Evolutionary conservation across 805 yeast species (phyloP), one percentile per base, ranked within the genome.

Genomic region (Starmerella etchellsii): DNA sequence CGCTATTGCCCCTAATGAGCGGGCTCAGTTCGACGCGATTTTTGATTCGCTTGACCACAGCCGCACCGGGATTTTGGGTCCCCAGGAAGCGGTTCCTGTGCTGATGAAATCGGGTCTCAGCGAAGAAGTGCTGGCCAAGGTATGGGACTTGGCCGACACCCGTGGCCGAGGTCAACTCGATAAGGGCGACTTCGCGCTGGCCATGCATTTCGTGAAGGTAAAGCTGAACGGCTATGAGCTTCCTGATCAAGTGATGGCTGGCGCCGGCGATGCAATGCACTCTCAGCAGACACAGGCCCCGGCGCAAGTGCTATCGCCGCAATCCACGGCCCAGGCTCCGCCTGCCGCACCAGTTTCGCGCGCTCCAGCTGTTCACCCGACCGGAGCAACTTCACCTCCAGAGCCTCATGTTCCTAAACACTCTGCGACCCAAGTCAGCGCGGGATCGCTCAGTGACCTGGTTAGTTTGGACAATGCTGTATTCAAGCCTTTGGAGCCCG

Each of bases 71-170:
- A 55, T 66, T 2, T 68, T 88, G 50, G 71, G 78, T 19, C 79
- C 95, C 2, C 74, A 69, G 44, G 83, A 83, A 49, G 84, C 91
- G 34, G 98, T 94, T 6, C 78, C 80, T 7, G 84, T 87, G 57
- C 73, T 91, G 52, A 76, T 83, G 69, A 80, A 91, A 9, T 88
- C 97, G 2, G 81, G 82, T 47, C 71, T 91, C 44, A 71, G 77
- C 38, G 95, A 87, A 54, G 87, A 82, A 38, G 76, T 74, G 18
- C 69, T 91, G 47, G 98, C 97, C 1, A 64, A 74, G 20, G 76
- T 88, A 32, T 91, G 99, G 99, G 98, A 91, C 61, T 68, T 91
- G 51, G 75, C 97, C 9, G 96, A 91, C 58, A 70, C 84, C 47
- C 80, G 82, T 50, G 84, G 84, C 59, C 74, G 81, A 33, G 96